These are phyloP conservation scores for Cryomyces minteri DNA, from an alignment of 495 filamentous ascomycete species.

Conservation along the genomic window DNA sequence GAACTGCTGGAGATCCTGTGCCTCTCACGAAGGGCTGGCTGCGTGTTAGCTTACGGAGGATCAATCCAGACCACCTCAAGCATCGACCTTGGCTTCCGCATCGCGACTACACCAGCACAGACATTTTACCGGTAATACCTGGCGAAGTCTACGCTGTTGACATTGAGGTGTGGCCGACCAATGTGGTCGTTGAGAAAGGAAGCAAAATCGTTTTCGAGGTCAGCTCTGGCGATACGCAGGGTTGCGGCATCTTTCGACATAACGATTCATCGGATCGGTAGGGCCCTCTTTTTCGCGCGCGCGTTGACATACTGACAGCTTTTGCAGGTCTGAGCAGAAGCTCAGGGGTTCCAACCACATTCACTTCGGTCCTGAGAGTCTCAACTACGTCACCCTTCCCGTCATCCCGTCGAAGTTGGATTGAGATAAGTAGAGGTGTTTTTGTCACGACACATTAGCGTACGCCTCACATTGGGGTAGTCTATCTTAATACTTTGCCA, in stretches of 20 bases:
- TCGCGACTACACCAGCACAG: slow-evolving; percentile 39
- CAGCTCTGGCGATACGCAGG: slow-evolving; percentile 39
- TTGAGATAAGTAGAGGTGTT: neutral
- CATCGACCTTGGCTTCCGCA: slow-evolving; percentile 34
- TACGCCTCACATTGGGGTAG: too few relatives aligned
- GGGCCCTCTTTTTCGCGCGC: neutral
- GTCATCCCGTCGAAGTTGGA: slow-evolving; percentile 1
- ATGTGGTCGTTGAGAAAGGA: slow-evolving; percentile 38
- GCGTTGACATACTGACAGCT: neutral
- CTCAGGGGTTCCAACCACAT: slow-evolving; percentile 6
- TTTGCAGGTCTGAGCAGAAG: slow-evolving; percentile 14
- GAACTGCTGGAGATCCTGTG: slow-evolving; percentile 30
- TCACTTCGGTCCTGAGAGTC: slow-evolving; percentile 2
- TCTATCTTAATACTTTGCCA: too few relatives aligned
- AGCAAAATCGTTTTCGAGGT: slow-evolving; percentile 39
- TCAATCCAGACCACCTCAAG: slow-evolving; percentile 27
- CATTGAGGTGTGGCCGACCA: slow-evolving; percentile 53
- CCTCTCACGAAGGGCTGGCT: slow-evolving; percentile 39
- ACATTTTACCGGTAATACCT: slow-evolving; percentile 32
- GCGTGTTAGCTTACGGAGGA: slow-evolving; percentile 34
- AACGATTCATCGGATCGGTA: slow-evolving; percentile 28
- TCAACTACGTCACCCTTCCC: slow-evolving; percentile 7
- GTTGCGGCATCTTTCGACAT: slow-evolving; percentile 37
- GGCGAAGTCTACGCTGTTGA: slow-evolving; percentile 43
- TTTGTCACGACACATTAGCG: too few relatives aligned